A percentile compares a stretch with the other conserved stretches of the same genome.
phyloP scores from a whole-genome alignment of 2,329 filamentous ascomycete species.

The Cryphonectria naterciae region DNA sequence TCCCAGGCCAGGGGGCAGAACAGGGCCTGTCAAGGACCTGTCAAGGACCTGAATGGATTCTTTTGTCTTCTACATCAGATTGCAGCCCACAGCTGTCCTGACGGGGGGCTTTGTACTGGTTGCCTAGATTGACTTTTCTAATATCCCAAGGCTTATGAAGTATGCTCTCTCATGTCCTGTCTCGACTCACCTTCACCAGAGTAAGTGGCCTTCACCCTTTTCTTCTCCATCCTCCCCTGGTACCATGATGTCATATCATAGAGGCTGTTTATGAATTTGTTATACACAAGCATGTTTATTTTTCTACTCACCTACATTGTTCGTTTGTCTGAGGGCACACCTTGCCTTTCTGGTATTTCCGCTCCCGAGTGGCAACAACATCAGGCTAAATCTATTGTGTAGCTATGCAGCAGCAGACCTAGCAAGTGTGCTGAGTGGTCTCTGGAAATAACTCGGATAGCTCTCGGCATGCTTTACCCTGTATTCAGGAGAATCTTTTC shows the following conservation, averaged over 20 bases:
- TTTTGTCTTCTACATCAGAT: constrained; percentile 1
- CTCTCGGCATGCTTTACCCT: not conserved
- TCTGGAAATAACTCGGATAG: not conserved
- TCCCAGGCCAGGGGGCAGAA: constrained; percentile 2
- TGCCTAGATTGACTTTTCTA: not conserved
- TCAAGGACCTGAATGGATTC: constrained; percentile 5
- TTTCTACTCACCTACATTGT: constrained; percentile 26
- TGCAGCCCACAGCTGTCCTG: not conserved
- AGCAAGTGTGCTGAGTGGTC: not conserved
- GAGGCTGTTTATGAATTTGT: constrained; percentile 45
- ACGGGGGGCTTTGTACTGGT: not conserved
- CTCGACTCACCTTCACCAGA: not conserved
- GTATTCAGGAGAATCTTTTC: not conserved
- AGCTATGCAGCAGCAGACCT: not conserved
- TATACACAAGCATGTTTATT: constrained; percentile 40
- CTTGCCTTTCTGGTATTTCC: not conserved
- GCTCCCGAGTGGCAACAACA: not conserved
- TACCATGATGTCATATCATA: constrained; percentile 40
- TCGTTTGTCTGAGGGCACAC: constrained; percentile 19
- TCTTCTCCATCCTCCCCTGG: not conserved
- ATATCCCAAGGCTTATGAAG: not conserved
- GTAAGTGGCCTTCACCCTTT: constrained; percentile 10
- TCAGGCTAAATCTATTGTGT: not conserved
- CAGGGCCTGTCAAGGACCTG: constrained; percentile 8
- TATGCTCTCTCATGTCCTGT: not conserved